Evolutionary conservation across 441 rosid genomes (phyloP).

Genomic region (Bruguiera hainesii): DNA sequence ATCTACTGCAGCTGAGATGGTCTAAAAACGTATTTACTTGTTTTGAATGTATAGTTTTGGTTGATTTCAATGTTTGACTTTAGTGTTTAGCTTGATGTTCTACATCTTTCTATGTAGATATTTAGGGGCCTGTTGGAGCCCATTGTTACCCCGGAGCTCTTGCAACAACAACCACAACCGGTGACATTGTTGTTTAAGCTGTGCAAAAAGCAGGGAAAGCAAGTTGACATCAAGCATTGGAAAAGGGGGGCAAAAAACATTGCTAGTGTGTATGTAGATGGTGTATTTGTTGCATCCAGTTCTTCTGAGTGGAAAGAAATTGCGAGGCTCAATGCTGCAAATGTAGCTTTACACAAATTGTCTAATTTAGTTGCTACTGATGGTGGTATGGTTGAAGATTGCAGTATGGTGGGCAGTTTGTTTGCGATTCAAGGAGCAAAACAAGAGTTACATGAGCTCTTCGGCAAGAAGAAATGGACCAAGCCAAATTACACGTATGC

Average conservation of each 20-base stretch:
- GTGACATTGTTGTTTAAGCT: conserved; percentile 47
- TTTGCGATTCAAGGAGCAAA: conserved; percentile 51
- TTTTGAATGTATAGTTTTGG: too few relatives aligned
- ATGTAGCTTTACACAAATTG: conserved; percentile 46
- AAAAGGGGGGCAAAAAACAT: conserved; percentile 28
- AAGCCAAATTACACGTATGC: conserved; percentile 58
- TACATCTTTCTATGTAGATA: conserved; percentile 35
- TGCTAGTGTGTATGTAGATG: conserved; percentile 55
- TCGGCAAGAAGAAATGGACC: conserved; percentile 58
- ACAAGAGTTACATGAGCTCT: conserved; percentile 51
- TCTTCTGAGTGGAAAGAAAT: conserved; percentile 56
- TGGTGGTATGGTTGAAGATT: conserved; percentile 7
- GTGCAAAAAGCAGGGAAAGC: conserved; percentile 64
- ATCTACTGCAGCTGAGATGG: too few relatives aligned
- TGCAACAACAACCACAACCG: conserved; percentile 61
- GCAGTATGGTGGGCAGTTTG: conserved; percentile 20
- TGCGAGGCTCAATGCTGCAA: conserved; percentile 65
- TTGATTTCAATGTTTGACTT: too few relatives aligned
- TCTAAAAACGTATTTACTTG: too few relatives aligned
- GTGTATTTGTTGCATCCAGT: conserved; percentile 40
- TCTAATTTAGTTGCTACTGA: conserved; percentile 22
- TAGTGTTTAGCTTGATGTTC: too few relatives aligned
- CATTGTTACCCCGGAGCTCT: conserved; percentile 44
- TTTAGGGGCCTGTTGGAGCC: conserved; percentile 73
- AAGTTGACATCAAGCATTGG: conserved; percentile 39